Base-by-base conservation (phyloP, 225 moss, liverwort and hornwort species). In the Pleurozium schreberi region DNA sequence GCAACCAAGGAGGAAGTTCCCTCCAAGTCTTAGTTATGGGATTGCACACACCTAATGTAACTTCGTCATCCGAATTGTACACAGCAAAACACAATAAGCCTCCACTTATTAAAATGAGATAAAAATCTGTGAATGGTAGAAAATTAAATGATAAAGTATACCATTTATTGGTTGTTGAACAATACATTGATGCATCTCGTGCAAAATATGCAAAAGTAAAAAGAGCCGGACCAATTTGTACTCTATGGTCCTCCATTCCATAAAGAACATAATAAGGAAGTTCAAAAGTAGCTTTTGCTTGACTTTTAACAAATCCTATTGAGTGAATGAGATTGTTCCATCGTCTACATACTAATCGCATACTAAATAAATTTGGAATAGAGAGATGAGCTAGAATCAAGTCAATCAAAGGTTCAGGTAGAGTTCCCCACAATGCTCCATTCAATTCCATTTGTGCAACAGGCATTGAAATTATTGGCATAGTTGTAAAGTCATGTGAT, bases 131-230 rank as follows among this genome's bases (percentile, higher is more conserved):
- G 2, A 91, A 94, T 25, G 94, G 92, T 26, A 94, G 33, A 85
- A 94, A 94, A 80, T 36, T 86, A 43, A 94, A 92, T 59, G 92
- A 92, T n/a, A 92, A 57, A 25, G 86, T 89, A 18, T 92, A 81
- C 94, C 94, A 94, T 40, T 90, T 94, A 45, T 83, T 90, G 25
- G 92, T 90, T 75, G 87, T 84, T n/a, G 92, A 91, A 57, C 88
- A 91, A 87, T 88, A 94, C 58, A 94, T 92, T 61, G 91, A 94
- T 55, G 94, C 90, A 81, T 94, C 91, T 26, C 92, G 80, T 59
- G 86, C 87, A 89, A 94, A 94, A 70, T 94, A 94, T 26, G 92
- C 94, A 86, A 94, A 94, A 4, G 91, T 94, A 80, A 92, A 94
- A 20, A 94, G 90, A 78, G 94, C 86, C 0, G 88, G 92, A 68